A percentile compares a stretch with the other conserved stretches of the same genome.
phyloP scores from a whole-genome alignment of 78 protist genomes.

The Bodo saltans region DNA sequence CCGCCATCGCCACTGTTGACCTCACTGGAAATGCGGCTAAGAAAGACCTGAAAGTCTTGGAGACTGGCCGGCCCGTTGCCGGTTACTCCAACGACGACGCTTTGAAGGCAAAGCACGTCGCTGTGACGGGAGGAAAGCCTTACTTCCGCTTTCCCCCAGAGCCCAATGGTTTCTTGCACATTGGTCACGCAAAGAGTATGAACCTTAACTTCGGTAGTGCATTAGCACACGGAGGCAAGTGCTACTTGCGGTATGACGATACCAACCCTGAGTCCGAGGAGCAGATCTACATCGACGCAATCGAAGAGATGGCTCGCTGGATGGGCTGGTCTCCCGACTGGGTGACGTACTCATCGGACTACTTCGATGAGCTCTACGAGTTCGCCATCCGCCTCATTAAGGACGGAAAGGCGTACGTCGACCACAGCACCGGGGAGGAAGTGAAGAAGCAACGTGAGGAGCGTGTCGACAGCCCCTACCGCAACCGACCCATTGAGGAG shows the following conservation, averaged over 20 bases:
- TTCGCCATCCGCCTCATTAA: slow-evolving; percentile 85
- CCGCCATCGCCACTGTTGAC: no score
- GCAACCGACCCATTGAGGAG: slow-evolving; percentile 90
- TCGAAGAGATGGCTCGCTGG: slow-evolving; percentile 81
- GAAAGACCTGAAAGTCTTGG: slow-evolving; percentile 35
- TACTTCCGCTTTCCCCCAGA: slow-evolving; percentile 98
- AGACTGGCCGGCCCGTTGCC: background rate
- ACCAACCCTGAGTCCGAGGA: slow-evolving; percentile 97
- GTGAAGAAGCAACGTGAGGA: slow-evolving; percentile 47
- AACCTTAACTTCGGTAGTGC: slow-evolving; percentile 90
- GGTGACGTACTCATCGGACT: slow-evolving; percentile 84
- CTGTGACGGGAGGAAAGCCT: slow-evolving; percentile 68
- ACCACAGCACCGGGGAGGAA: slow-evolving; percentile 74
- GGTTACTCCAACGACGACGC: background rate
- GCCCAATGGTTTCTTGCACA: slow-evolving; percentile 98
- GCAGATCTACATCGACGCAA: slow-evolving; percentile 78
- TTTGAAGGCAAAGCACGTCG: slow-evolving; percentile 28
- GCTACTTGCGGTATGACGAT: slow-evolving; percentile 96
- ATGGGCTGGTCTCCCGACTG: slow-evolving; percentile 79
- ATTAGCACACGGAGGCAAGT: slow-evolving; percentile 59
- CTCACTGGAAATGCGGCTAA: no score
- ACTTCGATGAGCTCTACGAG: slow-evolving; percentile 87
- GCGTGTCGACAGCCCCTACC: slow-evolving; percentile 64
- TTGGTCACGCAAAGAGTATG: slow-evolving; percentile 99
- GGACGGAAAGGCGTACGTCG: slow-evolving; percentile 87